Percentiles rank a stretch among this genome's conserved stretches.
Evolutionary conservation across 306 rosid genomes (phyloP).

Genomic region (Medicago arabica): DNA sequence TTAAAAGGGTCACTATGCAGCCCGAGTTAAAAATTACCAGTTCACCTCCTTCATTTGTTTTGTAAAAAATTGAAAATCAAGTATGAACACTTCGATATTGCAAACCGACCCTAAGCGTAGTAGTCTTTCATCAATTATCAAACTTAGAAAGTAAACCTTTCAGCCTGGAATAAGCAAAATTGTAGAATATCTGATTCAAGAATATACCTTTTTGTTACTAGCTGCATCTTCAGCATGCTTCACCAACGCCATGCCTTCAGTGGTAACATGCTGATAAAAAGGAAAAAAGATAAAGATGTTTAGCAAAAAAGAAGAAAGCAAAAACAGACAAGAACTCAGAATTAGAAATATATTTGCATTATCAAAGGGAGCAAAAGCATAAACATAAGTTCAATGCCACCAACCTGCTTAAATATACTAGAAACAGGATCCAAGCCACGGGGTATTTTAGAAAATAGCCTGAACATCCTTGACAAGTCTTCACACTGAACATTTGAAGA

Average conservation of each 20-base stretch:
- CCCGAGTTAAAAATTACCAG: conserved; percentile 6
- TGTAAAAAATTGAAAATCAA: conserved; percentile 3
- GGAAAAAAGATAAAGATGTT: conserved; percentile 27
- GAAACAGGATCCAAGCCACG: conserved; percentile 92
- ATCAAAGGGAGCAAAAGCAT: conserved; percentile 16
- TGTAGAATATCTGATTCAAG: conserved; percentile 30
- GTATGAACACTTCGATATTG: conserved; percentile 12
- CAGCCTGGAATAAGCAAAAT: conserved; percentile 32
- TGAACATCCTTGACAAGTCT: conserved; percentile 95
- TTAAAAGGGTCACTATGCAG: not conserved
- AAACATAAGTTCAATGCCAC: conserved; percentile 35
- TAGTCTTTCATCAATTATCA: conserved; percentile 26
- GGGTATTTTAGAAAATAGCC: conserved; percentile 95
- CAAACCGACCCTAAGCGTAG: conserved; percentile 1
- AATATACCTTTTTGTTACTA: conserved; percentile 80
- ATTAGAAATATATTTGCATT: conserved; percentile 1
- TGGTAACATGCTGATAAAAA: conserved; percentile 80
- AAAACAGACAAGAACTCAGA: not conserved
- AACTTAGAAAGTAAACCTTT: conserved; percentile 28
- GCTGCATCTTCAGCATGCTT: conserved; percentile 98
- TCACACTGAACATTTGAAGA: conserved; percentile 59
- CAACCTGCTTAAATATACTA: conserved; percentile 85
- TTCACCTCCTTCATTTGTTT: conserved; percentile 9
- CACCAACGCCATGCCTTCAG: conserved; percentile 94
- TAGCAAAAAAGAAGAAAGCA: conserved; percentile 26